Conservation (phyloP, 306 rosid species). For the Alnus glutinosa region DNA sequence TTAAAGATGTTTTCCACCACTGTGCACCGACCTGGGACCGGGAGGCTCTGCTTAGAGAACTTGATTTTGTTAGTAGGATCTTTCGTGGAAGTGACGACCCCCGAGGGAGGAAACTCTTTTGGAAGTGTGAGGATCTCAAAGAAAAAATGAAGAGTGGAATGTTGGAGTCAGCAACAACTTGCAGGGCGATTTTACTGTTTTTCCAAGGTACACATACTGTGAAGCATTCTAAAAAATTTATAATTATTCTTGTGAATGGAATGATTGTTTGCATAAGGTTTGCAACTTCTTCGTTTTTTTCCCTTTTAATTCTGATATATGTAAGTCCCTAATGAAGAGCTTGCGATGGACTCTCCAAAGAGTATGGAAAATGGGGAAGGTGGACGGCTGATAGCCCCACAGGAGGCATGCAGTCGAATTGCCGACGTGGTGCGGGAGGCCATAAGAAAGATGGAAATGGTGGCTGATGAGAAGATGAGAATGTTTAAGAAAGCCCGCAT, state of each 20-base stretch:
- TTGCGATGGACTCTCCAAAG: conserved; percentile 72
- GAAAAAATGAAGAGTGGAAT: conserved; percentile 65
- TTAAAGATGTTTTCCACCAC: conserved; percentile 95
- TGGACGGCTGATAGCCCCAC: conserved; percentile 87
- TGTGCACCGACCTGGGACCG: conserved; percentile 94
- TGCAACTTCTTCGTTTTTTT: not conserved
- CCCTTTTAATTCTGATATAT: conserved; percentile 12
- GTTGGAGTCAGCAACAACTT: conserved; percentile 65
- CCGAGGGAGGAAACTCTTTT: conserved; percentile 75
- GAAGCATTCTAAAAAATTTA: conserved; percentile 2
- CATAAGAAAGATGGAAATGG: conserved; percentile 91
- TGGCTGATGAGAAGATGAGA: conserved; percentile 98
- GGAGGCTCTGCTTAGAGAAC: conserved; percentile 82
- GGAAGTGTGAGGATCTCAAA: conserved; percentile 86
- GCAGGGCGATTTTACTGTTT: conserved; percentile 76
- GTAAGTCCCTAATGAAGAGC: conserved; percentile 61
- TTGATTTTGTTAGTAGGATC: conserved; percentile 92
- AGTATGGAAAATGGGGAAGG: conserved; percentile 82
- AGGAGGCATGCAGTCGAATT: conserved; percentile 90
- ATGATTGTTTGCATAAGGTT: not conserved
- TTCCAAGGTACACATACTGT: conserved; percentile 66
- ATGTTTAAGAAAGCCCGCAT: conserved; percentile 89
- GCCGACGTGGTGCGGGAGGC: conserved; percentile 98
- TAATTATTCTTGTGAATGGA: not conserved
- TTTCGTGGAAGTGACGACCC: conserved; percentile 85